Base-by-base conservation (phyloP, 352 stramenopile species). In the Pythium utonaiense region DNA sequence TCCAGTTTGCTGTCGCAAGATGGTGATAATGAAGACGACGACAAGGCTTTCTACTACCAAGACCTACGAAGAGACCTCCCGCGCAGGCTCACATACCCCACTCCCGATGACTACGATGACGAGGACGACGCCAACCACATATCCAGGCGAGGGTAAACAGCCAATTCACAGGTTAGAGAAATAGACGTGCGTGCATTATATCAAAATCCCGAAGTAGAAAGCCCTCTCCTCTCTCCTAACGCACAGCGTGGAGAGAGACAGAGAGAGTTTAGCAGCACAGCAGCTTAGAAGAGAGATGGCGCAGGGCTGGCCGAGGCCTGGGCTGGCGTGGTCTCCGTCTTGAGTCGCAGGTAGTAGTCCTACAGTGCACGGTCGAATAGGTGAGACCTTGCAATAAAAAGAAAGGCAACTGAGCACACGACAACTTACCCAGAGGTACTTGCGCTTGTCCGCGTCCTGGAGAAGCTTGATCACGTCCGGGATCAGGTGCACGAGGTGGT, bases 391-490 rank as follows among this genome's bases (percentile, higher is more conserved):
- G n/a, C n/a, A n/a, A n/a, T n/a, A n/a, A n/a, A n/a, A n/a, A 44
- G 17, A 6, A n/a, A 66, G 28, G 9, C 36, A 21, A 8, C 40
- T 16, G 16, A 47, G 47, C 40, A 9, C 16, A 51, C 9, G 4
- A 54, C 0, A 21, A 85, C 78, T 42, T 70, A 91, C 83, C 85
- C 85, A 94, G 38, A 94, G 73, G 62, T 79, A 78, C 74, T 91
- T 88, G 57, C 85, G 76, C 82, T 94, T 94, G 57, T 87, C 69
- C 51, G 74, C 70, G 69, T 94, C 85, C 65, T 92, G 82, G 47
- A 94, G 67, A 17, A 94, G 76, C 72, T 89, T 88, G 69, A 91
- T 85, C 28, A 94, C 73, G 59, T 94, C 85, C 42, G 85, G 82
- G 47, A 91, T 82, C 25, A 94, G 62, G 53, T 88, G 68, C 62